These are phyloP conservation scores for Cyamopsis tetragonoloba DNA, from an alignment of 306 rosid species.

Conservation along the genomic window DNA sequence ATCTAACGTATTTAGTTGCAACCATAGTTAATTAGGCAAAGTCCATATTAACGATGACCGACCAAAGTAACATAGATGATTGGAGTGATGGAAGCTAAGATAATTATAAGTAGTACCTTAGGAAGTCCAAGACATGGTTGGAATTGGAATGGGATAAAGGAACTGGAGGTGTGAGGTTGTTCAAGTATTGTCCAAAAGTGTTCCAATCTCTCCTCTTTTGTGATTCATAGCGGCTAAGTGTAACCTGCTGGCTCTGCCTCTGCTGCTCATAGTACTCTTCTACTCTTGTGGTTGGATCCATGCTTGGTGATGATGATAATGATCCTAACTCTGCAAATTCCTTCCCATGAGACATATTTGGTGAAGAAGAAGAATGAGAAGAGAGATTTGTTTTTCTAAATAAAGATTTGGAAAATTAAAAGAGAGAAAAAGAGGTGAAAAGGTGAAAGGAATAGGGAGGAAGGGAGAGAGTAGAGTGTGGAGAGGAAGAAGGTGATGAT, in stretches of 20 bases:
- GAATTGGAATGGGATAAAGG: constrained; percentile 71
- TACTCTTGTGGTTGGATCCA: too few species aligned
- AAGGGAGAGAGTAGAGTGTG: constrained; percentile 29
- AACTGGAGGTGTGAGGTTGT: constrained; percentile 84
- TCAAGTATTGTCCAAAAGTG: constrained; percentile 90
- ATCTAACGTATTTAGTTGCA: too few species aligned
- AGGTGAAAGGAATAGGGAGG: constrained; percentile 80
- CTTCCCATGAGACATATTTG: constrained; percentile 61
- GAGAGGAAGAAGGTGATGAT: constrained; percentile 43
- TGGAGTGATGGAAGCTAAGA: too few species aligned
- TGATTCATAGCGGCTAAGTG: constrained; percentile 89
- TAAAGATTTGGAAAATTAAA: constrained; percentile 29
- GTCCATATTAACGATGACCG: too few species aligned
- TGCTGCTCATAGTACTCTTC: neutral
- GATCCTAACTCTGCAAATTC: constrained; percentile 59
- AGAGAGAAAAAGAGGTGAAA: constrained; percentile 20
- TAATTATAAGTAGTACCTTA: too few species aligned
- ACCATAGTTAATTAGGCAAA: too few species aligned
- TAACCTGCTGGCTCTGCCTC: constrained; percentile 3
- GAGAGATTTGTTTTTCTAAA: constrained; percentile 19
- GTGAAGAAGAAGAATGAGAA: constrained; percentile 13
- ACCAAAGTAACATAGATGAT: too few species aligned
- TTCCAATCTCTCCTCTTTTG: constrained; percentile 98
- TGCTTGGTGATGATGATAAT: neutral
- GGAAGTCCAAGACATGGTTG: constrained; percentile 86